These are phyloP conservation scores for Cordyceps cicadae DNA, from an alignment of 2,329 filamentous ascomycete species.

Conservation along the genomic window DNA sequence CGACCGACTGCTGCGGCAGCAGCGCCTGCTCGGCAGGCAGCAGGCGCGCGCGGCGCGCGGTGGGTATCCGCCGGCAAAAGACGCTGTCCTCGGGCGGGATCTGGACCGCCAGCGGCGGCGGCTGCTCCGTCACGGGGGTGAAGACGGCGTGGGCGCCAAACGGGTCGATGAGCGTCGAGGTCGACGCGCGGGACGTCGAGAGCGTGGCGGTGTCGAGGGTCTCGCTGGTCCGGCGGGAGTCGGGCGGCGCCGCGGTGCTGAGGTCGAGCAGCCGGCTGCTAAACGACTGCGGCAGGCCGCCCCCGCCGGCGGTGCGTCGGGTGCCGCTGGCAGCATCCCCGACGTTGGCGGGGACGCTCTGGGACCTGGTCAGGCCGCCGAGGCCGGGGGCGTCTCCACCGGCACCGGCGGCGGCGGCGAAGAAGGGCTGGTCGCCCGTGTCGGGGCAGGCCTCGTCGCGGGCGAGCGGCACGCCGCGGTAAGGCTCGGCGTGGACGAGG, in stretches of 20 bases:
- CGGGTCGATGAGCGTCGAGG: constrained; percentile 35
- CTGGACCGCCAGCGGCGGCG: constrained; percentile 21
- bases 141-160: constrained; percentile 6
- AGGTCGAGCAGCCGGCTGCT: constrained; percentile 31
- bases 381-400: constrained; percentile 25
- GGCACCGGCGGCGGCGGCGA: not conserved
- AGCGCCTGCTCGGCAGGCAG: constrained; percentile 63
- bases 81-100: constrained; percentile 28
- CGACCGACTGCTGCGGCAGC: constrained; percentile 57
- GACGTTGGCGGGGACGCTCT: constrained; percentile 27
- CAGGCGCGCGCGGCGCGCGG: constrained; percentile 55
- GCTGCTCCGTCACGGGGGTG: constrained; percentile 8
- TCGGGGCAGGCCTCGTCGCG: constrained; percentile 57
- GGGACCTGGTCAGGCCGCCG: constrained; percentile 25
- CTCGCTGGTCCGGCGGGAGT: constrained; percentile 43
- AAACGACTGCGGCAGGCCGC: constrained; percentile 28
- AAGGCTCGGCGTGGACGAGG: constrained; percentile 62
- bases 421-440: constrained; percentile 4
- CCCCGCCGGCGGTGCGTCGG: constrained; percentile 19
- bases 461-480: constrained; percentile 54
- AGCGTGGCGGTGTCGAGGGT: constrained; percentile 52
- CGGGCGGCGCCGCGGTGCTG: constrained; percentile 29
- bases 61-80: constrained; percentile 57
- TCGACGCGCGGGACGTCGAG: constrained; percentile 35
- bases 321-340: constrained; percentile 20